Percentiles rank a stretch among this genome's conserved stretches.
These are phyloP conservation scores for slime mould (Dictyostelium discoideum) DNA, from an alignment of 78 protist species.

Conservation along the genomic window DNA sequence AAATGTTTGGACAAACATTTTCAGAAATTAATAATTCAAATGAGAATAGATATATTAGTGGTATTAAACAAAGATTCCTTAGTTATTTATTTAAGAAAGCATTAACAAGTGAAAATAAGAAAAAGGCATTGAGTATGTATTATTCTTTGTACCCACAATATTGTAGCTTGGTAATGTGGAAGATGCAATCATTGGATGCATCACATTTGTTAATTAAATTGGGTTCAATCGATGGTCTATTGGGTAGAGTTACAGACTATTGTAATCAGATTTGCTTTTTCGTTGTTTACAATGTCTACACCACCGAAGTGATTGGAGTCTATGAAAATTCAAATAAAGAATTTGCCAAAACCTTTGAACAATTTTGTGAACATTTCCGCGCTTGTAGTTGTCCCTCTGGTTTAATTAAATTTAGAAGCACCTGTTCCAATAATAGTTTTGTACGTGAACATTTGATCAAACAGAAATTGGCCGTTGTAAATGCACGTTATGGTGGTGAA, in stretches of 20 bases:
- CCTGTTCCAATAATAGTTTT: conserved; percentile 69
- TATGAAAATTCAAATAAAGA: conserved; percentile 71
- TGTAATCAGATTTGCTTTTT: conserved; percentile 72
- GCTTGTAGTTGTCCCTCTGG: conserved; percentile 71
- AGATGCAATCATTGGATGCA: conserved; percentile 79
- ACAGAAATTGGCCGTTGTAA: conserved; percentile 73
- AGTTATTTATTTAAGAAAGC: conserved; percentile 60
- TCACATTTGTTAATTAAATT: conserved; percentile 59
- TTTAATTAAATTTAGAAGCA: conserved; percentile 51
- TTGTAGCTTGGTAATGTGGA: conserved; percentile 77
- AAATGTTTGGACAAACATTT: neutral
- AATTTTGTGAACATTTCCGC: conserved; percentile 76
- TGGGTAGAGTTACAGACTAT: conserved; percentile 64
- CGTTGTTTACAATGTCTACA: conserved; percentile 64
- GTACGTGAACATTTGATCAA: conserved; percentile 73
- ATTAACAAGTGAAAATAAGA: neutral
- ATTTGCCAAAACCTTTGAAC: conserved; percentile 75
- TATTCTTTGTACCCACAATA: conserved; percentile 69
- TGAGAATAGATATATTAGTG: conserved; percentile 6
- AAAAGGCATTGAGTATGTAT: conserved; percentile 26
- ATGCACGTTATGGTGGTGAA: conserved; percentile 77
- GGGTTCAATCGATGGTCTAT: conserved; percentile 67
- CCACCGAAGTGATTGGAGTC: conserved; percentile 70
- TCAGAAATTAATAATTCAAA: neutral
- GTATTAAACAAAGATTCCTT: conserved; percentile 75